Evolutionary conservation across 345 rosid genomes (phyloP).

Genomic region (Lenwebbia sp.): DNA sequence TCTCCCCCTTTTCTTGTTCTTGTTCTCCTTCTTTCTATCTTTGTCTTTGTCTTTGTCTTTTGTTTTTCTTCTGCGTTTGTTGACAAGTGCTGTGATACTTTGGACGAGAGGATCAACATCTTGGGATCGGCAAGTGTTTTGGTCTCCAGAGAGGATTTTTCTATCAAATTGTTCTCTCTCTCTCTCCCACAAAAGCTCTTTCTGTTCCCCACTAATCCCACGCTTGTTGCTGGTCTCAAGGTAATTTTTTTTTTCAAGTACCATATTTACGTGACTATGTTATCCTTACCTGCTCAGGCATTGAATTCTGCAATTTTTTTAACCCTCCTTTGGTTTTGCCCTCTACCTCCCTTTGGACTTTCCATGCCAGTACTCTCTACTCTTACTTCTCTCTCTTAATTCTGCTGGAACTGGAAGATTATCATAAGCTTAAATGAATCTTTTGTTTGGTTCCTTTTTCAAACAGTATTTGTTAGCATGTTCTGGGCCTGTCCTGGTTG

Average conservation of each 20-base stretch:
- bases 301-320: not conserved
- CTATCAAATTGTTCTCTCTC: not conserved
- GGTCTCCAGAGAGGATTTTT: not conserved
- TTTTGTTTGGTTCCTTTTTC: not conserved
- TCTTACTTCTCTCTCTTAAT: not conserved
- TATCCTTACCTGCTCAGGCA: not conserved
- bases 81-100: not conserved
- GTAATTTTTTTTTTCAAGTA: not conserved
- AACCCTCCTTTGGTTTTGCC: not conserved
- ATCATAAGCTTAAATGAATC: not conserved
- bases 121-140: slow-evolving; percentile 6
- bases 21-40: not conserved
- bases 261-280: not conserved
- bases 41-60: not conserved
- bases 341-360: not conserved
- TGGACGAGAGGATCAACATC: not conserved
- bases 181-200: not conserved
- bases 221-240: slow-evolving; percentile 2
- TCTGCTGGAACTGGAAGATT: not conserved
- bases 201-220: slow-evolving; percentile 4
- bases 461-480: not conserved
- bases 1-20: not conserved
- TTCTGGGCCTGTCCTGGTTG: not conserved
- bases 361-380: not conserved
- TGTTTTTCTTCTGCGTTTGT: not conserved